Conservation (phyloP, 768 basidiomycete species). For the Suillus clintonianus region DNA sequence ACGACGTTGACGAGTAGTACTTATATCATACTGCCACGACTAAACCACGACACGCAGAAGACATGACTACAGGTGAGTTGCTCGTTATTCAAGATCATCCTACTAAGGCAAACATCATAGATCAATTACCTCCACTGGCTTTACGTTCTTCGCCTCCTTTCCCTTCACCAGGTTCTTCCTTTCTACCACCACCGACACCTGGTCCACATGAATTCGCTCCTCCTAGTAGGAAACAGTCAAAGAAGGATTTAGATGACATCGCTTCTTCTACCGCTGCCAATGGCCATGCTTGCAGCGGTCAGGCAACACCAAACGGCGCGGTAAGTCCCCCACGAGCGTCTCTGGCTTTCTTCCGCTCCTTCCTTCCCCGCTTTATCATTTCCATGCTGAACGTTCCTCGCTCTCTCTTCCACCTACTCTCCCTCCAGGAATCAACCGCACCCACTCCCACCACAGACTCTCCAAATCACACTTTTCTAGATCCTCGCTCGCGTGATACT, state of each 20-base stretch:
- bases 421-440: conserved; percentile 23
- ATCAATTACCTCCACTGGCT: background rate
- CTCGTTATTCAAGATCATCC: background rate
- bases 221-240: conserved; percentile 30
- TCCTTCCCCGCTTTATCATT: conserved; percentile 27
- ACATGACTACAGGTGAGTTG: conserved; percentile 12
- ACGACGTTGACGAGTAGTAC: background rate
- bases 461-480: conserved; percentile 15
- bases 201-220: conserved; percentile 70
- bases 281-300: background rate
- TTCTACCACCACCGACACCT: conserved; percentile 67
- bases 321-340: conserved; percentile 29
- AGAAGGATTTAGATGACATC: conserved; percentile 16
- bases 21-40: conserved; percentile 10
- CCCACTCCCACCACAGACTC: conserved; percentile 7
- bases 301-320: conserved; percentile 22
- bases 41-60: background rate
- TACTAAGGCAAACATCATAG: too few relatives aligned
- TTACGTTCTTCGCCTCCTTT: conserved; percentile 46
- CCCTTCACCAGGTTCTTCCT: conserved; percentile 68
- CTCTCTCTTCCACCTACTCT: conserved; percentile 26
- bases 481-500: conserved; percentile 37
- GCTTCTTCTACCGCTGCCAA: background rate
- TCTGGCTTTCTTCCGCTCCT: conserved; percentile 23
- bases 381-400: conserved; percentile 31